These are phyloP conservation scores for Geotrichum reessii DNA, from an alignment of 1,139 yeast species.

Conservation along the genomic window DNA sequence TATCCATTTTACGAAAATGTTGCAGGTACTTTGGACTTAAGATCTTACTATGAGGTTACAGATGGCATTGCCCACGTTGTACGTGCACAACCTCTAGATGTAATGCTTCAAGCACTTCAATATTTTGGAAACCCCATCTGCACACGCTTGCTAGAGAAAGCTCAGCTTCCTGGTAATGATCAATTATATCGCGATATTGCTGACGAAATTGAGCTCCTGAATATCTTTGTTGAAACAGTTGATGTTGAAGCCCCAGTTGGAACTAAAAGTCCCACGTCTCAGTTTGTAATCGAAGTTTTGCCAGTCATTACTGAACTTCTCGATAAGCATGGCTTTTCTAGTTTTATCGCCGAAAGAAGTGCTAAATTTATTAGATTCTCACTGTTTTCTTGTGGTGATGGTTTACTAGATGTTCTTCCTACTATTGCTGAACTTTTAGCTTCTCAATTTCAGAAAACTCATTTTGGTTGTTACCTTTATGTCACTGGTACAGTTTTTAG, in stretches of 20 bases:
- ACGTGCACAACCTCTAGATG: slow-evolving; percentile 47
- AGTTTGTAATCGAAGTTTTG: slow-evolving; percentile 54
- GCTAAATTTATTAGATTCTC: slow-evolving; percentile 63
- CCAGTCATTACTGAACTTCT: slow-evolving; percentile 51
- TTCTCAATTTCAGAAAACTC: slow-evolving; percentile 61
- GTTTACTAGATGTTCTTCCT: slow-evolving; percentile 56
- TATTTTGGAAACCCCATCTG: slow-evolving; percentile 69
- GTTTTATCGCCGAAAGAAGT: slow-evolving; percentile 65
- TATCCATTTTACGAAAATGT: slow-evolving; percentile 69
- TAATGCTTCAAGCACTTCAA: slow-evolving; percentile 43
- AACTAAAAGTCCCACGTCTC: slow-evolving; percentile 51
- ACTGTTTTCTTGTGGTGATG: slow-evolving; percentile 63
- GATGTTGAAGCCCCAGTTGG: slow-evolving; percentile 24
- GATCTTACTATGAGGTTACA: slow-evolving; percentile 71
- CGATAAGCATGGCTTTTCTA: slow-evolving; percentile 49
- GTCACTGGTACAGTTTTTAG: slow-evolving; percentile 79
- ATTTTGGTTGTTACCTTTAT: slow-evolving; percentile 83
- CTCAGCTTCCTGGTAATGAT: slow-evolving; percentile 35
- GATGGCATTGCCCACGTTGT: slow-evolving; percentile 89
- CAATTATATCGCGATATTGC: slow-evolving; percentile 50
- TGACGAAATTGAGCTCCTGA: slow-evolving; percentile 68
- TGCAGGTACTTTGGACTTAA: slow-evolving; percentile 50
- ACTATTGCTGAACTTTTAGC: slow-evolving; percentile 59
- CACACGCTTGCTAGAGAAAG: slow-evolving; percentile 38
- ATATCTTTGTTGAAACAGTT: slow-evolving; percentile 63